Base-by-base conservation (phyloP, 257 asterid genomes). In the Gentiana straminea region DNA sequence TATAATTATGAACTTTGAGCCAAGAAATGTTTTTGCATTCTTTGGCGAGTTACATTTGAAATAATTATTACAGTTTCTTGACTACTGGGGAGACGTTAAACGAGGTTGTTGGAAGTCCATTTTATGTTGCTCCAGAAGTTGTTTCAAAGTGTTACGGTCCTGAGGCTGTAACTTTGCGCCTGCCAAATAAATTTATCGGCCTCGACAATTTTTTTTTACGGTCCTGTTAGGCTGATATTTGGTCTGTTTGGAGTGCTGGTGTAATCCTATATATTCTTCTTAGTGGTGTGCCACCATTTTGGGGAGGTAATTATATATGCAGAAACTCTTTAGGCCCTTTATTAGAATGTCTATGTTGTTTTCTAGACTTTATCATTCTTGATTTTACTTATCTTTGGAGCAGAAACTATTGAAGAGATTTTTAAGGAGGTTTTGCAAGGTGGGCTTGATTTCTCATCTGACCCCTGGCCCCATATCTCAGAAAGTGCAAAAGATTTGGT, bases 81-180 rank as follows among this genome's bases (percentile, higher is more conserved):
- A 13, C 0, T 43, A 62, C 67, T 86, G 95, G 90, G 8, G 84
- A 79, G 69, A 63, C 54, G 64, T 80, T 79, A 49, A 63, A 35
- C 13, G 95, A 83, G 13, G 74, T 69, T 46, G 67, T 64, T 39
- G 74, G 74, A 52, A 69, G 74, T 58, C 74, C 74, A 1, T 69
- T 54, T 51, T 69, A 69, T 35, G 74, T 69, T 13, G 70, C 74
- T n/a, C 70, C 74, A 5, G 74, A 69, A 54, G 74, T 69, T 55
- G 70, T 69, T 13, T 24, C 41, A 44, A 59, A 64, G 57, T n/a
- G 32, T 5, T 69, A 69, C 44, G 69, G 74, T 35, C 65, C 64
- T 33, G 70, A 69, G 66, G 66, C 70, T 34, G 74, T 63, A n/a
- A n/a, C n/a, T n/a, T n/a, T n/a, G n/a, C n/a, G n/a, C n/a, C n/a